phyloP scores from a whole-genome alignment of 1,284 basidiomycete genomes.

The Mycena citricolor region DNA sequence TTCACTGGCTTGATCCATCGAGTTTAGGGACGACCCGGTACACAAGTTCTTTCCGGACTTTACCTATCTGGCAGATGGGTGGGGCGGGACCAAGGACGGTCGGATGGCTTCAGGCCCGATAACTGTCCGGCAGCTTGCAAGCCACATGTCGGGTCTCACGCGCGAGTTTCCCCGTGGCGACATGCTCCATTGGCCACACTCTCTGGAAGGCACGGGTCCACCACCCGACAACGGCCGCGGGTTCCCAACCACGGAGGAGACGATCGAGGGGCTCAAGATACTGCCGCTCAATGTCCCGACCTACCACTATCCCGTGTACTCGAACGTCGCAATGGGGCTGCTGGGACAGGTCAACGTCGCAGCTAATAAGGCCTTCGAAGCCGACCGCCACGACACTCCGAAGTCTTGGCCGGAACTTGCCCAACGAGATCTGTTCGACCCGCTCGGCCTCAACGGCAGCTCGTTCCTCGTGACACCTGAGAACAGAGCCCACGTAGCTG shows the following conservation, averaged over 20 bases:
- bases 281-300: slow-evolving; percentile 40
- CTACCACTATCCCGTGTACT: slow-evolving; percentile 46
- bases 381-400: slow-evolving; percentile 13
- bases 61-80: slow-evolving; percentile 30
- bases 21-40: slow-evolving; percentile 42
- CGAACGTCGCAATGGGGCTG: slow-evolving; percentile 45
- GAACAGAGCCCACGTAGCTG: slow-evolving; percentile 33
- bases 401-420: slow-evolving; percentile 37
- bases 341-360: slow-evolving; percentile 44
- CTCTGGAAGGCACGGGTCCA: slow-evolving; percentile 26
- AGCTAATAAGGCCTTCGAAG: slow-evolving; percentile 36
- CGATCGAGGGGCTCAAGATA: slow-evolving; percentile 36
- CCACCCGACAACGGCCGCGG: slow-evolving; percentile 32
- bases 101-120: slow-evolving; percentile 32
- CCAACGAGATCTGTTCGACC: slow-evolving; percentile 45
- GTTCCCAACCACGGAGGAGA: slow-evolving; percentile 30
- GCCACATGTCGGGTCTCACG: slow-evolving; percentile 46
- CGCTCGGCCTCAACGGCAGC: slow-evolving; percentile 40
- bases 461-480: slow-evolving; percentile 36
- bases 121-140: slow-evolving; percentile 44
- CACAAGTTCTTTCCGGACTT: slow-evolving; percentile 39
- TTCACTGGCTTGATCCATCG: neutral
- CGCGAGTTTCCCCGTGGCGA: slow-evolving; percentile 44
- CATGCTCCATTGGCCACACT: slow-evolving; percentile 38
- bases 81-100: slow-evolving; percentile 20